Evolutionary conservation across 2,329 filamentous ascomycete genomes (phyloP).

Genomic region (Westerdykella aurantiaca): DNA sequence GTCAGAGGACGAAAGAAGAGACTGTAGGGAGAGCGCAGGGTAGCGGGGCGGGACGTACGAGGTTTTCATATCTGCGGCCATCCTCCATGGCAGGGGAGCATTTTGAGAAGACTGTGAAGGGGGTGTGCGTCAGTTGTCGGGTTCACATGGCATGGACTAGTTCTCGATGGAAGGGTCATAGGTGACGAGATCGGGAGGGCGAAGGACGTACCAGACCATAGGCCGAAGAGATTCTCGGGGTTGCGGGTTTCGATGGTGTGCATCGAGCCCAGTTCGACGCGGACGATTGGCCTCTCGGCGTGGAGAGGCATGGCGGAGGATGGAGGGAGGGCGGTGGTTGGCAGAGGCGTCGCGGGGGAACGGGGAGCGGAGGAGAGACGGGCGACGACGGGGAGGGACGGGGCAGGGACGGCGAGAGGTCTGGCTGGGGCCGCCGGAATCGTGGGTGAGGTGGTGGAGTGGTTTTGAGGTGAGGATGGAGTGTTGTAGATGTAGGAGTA

Average conservation of each 20-base stretch:
- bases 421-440: background rate
- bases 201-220: conserved; percentile 79
- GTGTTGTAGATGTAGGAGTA: conserved; percentile 3
- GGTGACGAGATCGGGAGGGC: conserved; percentile 4
- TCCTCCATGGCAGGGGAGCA: conserved; percentile 92
- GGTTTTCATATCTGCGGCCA: conserved; percentile 85
- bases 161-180: too few relatives aligned
- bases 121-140: conserved; percentile 17
- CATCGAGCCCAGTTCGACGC: conserved; percentile 85
- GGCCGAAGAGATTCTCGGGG: conserved; percentile 87
- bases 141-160: background rate
- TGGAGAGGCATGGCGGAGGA: conserved; percentile 73
- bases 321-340: conserved; percentile 60
- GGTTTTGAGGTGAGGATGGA: conserved; percentile 2
- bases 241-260: conserved; percentile 93
- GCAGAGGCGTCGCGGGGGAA: conserved; percentile 7
- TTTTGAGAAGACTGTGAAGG: conserved; percentile 72
- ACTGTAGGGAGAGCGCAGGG: background rate
- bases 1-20: background rate
- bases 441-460: background rate
- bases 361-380: conserved; percentile 5
- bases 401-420: conserved; percentile 4
- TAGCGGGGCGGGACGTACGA: conserved; percentile 36
- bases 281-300: conserved; percentile 79
- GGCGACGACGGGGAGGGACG: conserved; percentile 13